Conservation (phyloP, 2,329 filamentous ascomycete genomes). For the Penicillium sp. region DNA sequence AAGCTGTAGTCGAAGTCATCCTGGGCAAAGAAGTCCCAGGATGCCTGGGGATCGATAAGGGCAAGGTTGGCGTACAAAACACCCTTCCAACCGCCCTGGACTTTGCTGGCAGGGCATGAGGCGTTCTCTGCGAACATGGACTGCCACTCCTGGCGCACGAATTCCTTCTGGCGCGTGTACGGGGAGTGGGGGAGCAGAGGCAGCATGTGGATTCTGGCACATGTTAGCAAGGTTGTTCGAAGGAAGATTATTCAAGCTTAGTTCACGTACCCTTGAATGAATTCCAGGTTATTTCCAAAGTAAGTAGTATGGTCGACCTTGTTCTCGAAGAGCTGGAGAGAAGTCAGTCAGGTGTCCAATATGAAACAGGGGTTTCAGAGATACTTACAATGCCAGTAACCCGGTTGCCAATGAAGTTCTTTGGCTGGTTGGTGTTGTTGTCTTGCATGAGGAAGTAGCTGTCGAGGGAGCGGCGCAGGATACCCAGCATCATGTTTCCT, state of each 20-base stretch:
- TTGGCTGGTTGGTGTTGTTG: conserved; percentile 66
- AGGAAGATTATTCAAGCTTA: neutral
- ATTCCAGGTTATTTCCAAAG: conserved; percentile 69
- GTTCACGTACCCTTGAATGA: conserved; percentile 53
- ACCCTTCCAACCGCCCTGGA: conserved; percentile 76
- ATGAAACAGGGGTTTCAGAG: neutral
- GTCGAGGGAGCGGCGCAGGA: conserved; percentile 67
- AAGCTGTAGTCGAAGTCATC: conserved; percentile 60
- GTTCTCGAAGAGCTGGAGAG: conserved; percentile 70
- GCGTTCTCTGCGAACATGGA: conserved; percentile 67
- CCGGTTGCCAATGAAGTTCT: conserved; percentile 75
- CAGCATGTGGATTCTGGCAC: conserved; percentile 73
- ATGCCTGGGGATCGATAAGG: conserved; percentile 62
- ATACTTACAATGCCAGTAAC: conserved; percentile 51
- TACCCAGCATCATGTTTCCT: conserved; percentile 75
- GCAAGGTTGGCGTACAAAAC: conserved; percentile 79
- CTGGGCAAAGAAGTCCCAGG: conserved; percentile 70
- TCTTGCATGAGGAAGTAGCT: conserved; percentile 76
- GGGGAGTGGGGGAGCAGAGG: conserved; percentile 65
- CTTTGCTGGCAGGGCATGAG: conserved; percentile 50
- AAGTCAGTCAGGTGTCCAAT: neutral
- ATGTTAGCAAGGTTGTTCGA: conserved; percentile 19
- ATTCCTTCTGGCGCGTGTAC: conserved; percentile 60
- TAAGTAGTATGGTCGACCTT: conserved; percentile 91
- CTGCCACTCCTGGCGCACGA: conserved; percentile 79